Evolutionary conservation across 352 stramenopile species (phyloP), one percentile per base, ranked within the genome.

Genomic region (Phytophthora brassicae): DNA sequence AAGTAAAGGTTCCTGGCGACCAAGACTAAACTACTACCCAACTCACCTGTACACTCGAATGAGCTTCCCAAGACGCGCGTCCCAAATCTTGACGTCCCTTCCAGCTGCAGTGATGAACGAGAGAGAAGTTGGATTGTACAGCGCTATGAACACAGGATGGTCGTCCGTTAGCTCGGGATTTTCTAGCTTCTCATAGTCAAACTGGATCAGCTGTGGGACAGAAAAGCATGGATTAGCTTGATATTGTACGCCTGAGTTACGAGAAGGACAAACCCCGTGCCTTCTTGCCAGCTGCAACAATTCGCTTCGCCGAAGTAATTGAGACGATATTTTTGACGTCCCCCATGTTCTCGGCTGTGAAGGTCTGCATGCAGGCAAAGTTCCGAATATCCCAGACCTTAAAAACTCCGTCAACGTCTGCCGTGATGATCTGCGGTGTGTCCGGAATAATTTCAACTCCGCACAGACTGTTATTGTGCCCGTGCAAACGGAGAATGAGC

Each of bases 351-450:
- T 96, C 86, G 9, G 75, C 74, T 16, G 79, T 85, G 64, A 97
- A 96, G 3, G 84, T 96, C 63, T 97, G 89, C 71, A 96, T 89
- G 54, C 84, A 95, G 17, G 77, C 81, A 65, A 96, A 97, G 60
- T 95, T 96, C 43, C 88, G 82, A 43, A 96, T 91, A 58, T 97
- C 86, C 88, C 89, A 97, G 29, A 97, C 80, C 47, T 96, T 96
- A 54, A 95, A 90, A 23, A 90, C 64, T 12, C 89, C 89, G 47
- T 89, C 81, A 2, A 92, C 72, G 60, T 97, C 89, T 6, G 82
- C 83, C 3, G 84, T 96, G 48, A 97, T 81, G 56, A 97, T 90
- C 61, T 96, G 86, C 4, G 86, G 86, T 6, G 88, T 90, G 58
- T 92, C 76, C 7, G 83, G 74, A 41, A 95, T 86, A 65, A 96